Conservation (phyloP, 805 yeast species). For the Candida ulmi region DNA sequence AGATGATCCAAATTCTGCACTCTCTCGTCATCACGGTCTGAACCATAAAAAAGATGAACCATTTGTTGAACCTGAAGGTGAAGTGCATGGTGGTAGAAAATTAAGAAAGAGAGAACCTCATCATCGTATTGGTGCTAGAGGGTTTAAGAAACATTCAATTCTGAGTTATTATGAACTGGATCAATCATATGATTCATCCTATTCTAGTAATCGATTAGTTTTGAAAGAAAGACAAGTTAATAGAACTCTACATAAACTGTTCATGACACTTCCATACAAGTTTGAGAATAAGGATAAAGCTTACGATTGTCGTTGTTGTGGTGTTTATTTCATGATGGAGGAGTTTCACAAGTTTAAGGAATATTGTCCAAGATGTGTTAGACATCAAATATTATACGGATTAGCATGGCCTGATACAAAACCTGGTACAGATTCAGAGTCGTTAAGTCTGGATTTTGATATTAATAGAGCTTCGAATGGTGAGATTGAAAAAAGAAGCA, state of each 20-base stretch:
- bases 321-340: constrained; percentile 18
- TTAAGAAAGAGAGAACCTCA: constrained; percentile 8
- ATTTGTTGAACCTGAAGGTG: constrained; percentile 3
- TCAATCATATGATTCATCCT: constrained; percentile 9
- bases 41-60: background rate
- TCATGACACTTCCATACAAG: constrained; percentile 11
- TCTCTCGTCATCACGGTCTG: too few species aligned
- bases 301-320: constrained; percentile 26
- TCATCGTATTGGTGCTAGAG: background rate
- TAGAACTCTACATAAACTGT: constrained; percentile 20
- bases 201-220: background rate
- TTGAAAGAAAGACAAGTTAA: constrained; percentile 9
- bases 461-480: constrained; percentile 6
- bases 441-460: constrained; percentile 2
- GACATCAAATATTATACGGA: constrained; percentile 22
- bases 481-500: constrained; percentile 1
- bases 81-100: constrained; percentile 11
- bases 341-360: constrained; percentile 1
- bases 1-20: too few species aligned
- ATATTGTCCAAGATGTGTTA: constrained; percentile 23
- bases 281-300: constrained; percentile 4
- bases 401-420: constrained; percentile 23
- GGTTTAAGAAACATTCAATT: background rate
- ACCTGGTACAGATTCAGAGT: background rate
- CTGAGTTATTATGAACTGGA: constrained; percentile 7